These are phyloP conservation scores for Aurinia saxatilis DNA, from an alignment of 345 rosid genomes.

Conservation along the genomic window DNA sequence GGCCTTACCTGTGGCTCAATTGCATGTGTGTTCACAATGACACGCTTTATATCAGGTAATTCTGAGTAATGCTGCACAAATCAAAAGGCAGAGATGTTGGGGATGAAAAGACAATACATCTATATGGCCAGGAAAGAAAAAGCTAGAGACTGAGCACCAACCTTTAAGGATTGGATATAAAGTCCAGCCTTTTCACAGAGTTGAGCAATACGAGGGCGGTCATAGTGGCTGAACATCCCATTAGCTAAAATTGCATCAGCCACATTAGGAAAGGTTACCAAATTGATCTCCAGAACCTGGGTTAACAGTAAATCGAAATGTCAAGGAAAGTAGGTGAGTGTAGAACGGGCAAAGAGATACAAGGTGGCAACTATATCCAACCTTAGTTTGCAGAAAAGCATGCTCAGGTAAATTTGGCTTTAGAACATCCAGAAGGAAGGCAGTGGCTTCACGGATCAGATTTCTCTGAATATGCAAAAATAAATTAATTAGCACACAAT, in stretches of 20 bases:
- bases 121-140: background rate
- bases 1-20: constrained; percentile 93
- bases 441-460: constrained; percentile 96
- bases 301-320: constrained; percentile 11
- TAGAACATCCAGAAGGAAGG: constrained; percentile 90
- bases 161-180: constrained; percentile 83
- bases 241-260: constrained; percentile 98
- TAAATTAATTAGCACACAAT: background rate
- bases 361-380: constrained; percentile 17
- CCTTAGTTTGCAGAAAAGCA: constrained; percentile 89
- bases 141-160: constrained; percentile 22
- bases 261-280: constrained; percentile 96
- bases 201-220: constrained; percentile 93
- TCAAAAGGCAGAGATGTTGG: background rate
- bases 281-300: constrained; percentile 96
- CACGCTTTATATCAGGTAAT: constrained; percentile 96
- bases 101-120: background rate
- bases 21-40: constrained; percentile 97
- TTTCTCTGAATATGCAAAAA: constrained; percentile 54
- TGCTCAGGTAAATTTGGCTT: constrained; percentile 96
- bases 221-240: constrained; percentile 98
- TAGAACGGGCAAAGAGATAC: background rate
- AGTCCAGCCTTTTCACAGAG: constrained; percentile 99
- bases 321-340: background rate
- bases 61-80: constrained; percentile 88